phyloP scores from a whole-genome alignment of 1,284 basidiomycete genomes.

The Ustilago cynodontis region DNA sequence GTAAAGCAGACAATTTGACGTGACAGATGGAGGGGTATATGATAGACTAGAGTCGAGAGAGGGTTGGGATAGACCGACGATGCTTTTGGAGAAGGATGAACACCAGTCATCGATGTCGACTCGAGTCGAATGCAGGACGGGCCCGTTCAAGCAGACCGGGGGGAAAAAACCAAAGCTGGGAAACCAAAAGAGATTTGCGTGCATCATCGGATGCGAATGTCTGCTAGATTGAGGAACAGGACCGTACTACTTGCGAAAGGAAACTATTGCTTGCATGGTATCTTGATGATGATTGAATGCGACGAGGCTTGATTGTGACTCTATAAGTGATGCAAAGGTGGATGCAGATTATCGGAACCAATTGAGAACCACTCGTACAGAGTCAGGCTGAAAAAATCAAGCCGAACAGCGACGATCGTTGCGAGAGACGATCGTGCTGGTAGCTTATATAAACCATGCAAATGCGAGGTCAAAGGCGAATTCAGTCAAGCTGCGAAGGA shows the following conservation, averaged over 20 bases:
- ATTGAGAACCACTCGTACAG: slow-evolving; percentile 45
- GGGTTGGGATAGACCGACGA: slow-evolving; percentile 15
- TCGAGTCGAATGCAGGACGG: slow-evolving; percentile 34
- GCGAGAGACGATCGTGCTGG: slow-evolving; percentile 12
- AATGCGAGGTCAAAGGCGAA: slow-evolving; percentile 17
- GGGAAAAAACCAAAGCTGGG: slow-evolving; percentile 12
- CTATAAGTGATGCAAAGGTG: slow-evolving; percentile 49
- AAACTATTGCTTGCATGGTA: slow-evolving; percentile 49
- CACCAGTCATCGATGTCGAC: slow-evolving; percentile 8
- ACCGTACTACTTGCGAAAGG: slow-evolving; percentile 41
- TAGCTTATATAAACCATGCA: slow-evolving; percentile 39
- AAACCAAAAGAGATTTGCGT: slow-evolving; percentile 8
- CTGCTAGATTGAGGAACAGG: slow-evolving; percentile 31
- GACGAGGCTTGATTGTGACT: slow-evolving; percentile 31
- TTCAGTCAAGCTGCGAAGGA: neutral
- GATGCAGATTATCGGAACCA: slow-evolving; percentile 50
- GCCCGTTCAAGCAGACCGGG: slow-evolving; percentile 38
- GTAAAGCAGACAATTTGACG: slow-evolving; percentile 44
- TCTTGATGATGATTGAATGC: slow-evolving; percentile 39
- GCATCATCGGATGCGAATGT: slow-evolving; percentile 34
- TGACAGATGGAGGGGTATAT: slow-evolving; percentile 33
- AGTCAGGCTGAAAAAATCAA: slow-evolving; percentile 26
- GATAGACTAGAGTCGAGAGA: slow-evolving; percentile 28
- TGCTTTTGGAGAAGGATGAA: slow-evolving; percentile 16
- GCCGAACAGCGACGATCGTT: slow-evolving; percentile 17